Conservation (phyloP, 139 green algal genomes). For the Mesotaenium endlicherianum region DNA sequence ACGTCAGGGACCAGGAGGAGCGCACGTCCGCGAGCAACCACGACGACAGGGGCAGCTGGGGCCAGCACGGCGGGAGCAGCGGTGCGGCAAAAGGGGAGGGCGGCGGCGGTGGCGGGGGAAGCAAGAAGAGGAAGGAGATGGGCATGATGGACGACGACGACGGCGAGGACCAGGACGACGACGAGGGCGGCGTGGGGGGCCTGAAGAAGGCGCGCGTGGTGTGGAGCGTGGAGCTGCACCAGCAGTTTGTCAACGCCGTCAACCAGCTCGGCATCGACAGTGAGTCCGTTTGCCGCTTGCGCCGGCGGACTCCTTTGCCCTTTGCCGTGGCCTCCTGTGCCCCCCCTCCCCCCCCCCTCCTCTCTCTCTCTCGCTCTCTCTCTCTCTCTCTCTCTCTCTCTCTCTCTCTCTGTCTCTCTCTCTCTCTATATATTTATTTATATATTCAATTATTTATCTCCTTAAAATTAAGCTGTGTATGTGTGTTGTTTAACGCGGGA, state of each 20-base stretch:
- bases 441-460: neutral
- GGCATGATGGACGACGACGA: neutral
- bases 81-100: neutral
- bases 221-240: too few species aligned
- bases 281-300: conserved; percentile 24
- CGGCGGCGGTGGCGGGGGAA: too few species aligned
- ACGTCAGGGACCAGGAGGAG: too few species aligned
- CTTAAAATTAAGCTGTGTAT: too few species aligned
- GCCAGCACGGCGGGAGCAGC: neutral
- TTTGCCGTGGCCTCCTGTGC: neutral
- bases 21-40: neutral
- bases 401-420: too few species aligned
- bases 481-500: too few species aligned
- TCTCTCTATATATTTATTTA: too few species aligned
- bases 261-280: conserved; percentile 14
- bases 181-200: neutral
- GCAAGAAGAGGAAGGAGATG: neutral
- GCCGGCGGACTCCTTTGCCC: too few species aligned
- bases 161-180: neutral
- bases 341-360: neutral
- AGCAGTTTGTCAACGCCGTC: neutral
- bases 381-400: too few species aligned
- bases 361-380: too few species aligned
- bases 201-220: conserved; percentile 60
- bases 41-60: neutral